Percentiles rank a stretch among this genome's conserved stretches.
Evolutionary conservation across 352 stramenopile genomes (phyloP).

Genomic region (Globisporangium acanthophoron): DNA sequence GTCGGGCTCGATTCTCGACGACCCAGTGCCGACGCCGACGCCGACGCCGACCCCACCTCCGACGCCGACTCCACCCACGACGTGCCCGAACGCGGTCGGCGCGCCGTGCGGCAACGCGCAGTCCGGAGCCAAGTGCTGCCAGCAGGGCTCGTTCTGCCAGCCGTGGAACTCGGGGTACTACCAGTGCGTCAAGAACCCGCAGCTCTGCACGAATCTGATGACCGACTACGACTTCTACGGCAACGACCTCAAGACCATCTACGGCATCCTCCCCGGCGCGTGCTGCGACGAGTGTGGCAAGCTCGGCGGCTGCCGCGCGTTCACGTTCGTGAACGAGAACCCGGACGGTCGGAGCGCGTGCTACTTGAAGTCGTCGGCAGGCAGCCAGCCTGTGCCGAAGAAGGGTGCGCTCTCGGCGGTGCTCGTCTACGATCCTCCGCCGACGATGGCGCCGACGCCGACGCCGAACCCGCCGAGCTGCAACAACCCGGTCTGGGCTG

Average conservation of each 20-base stretch:
- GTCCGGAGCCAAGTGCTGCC: conserved; percentile 24
- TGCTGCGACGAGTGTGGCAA: conserved; percentile 36
- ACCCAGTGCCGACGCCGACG: neutral
- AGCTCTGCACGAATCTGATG: conserved; percentile 27
- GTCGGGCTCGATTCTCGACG: conserved; percentile 16
- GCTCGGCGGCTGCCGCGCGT: conserved; percentile 42
- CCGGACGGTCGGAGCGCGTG: conserved; percentile 38
- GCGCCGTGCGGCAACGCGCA: conserved; percentile 28
- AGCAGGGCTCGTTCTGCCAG: conserved; percentile 46
- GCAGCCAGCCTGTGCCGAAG: conserved; percentile 6
- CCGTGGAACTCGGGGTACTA: conserved; percentile 61
- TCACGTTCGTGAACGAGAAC: conserved; percentile 62
- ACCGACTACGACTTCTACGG: no score
- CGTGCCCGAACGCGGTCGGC: conserved; percentile 21
- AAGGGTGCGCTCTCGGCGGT: conserved; percentile 1
- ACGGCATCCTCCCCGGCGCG: conserved; percentile 26
- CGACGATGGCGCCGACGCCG: neutral
- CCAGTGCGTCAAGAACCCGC: conserved; percentile 35
- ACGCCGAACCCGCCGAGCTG: conserved; percentile 13
- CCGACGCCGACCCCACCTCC: neutral
- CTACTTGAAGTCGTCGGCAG: conserved; percentile 39
- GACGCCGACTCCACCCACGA: neutral
- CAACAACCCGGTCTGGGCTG: conserved; percentile 18
- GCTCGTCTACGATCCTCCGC: conserved; percentile 8
- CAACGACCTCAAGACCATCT: conserved; percentile 19